Base-by-base conservation (phyloP, 2,329 filamentous ascomycete species). In the Colletotrichum sp. region DNA sequence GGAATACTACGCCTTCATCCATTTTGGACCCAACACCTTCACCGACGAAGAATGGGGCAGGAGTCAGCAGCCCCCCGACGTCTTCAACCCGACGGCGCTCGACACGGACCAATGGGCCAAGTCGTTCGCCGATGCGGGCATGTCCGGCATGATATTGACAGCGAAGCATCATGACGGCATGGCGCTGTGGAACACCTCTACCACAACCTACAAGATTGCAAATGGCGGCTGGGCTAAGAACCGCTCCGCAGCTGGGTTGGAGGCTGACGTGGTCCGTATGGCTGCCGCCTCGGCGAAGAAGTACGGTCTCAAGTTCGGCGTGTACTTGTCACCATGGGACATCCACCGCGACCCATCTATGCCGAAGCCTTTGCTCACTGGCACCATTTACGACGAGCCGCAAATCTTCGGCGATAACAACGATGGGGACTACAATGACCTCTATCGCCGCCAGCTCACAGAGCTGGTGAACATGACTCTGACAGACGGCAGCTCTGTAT, bases 101-200 rank as follows among this genome's bases (percentile, higher is more conserved):
- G 80, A 82, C 57, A 82, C 81, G 2, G 81, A 82, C 71, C 81
- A 82, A 68, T 82, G 81, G 81, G 81, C 81, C 43, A 78, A 83
- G 28, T 68, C 65, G 8, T 68, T 68, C 28, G 39, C 65, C 26
- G 65, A 68, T 3, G 65, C 43, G 28, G 65, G 65, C 10, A 68
- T 83, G 80, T 76, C 78, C 16, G 83, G 82, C 7, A 82, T 84
- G 82, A 84, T 84, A 12, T 70, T 84, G 30, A 84, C 83, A 7
- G 82, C 83, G 3, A 84, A 84, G 64, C 83, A 84, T 21, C 83
- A 84, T 63, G 83, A 84, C 63, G 83, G 83, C 28, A 84, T 84
- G 83, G 79, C 79, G 2, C 76, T 84, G 5, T 84, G 83, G 83
- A 78, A 83, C 36, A 84, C 82, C 2, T 81, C 79, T 30, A 82